Percentiles rank a stretch among this genome's conserved stretches.
Evolutionary conservation across 148 eudicot species (phyloP).

Genomic region (Spergularia bocconei): DNA sequence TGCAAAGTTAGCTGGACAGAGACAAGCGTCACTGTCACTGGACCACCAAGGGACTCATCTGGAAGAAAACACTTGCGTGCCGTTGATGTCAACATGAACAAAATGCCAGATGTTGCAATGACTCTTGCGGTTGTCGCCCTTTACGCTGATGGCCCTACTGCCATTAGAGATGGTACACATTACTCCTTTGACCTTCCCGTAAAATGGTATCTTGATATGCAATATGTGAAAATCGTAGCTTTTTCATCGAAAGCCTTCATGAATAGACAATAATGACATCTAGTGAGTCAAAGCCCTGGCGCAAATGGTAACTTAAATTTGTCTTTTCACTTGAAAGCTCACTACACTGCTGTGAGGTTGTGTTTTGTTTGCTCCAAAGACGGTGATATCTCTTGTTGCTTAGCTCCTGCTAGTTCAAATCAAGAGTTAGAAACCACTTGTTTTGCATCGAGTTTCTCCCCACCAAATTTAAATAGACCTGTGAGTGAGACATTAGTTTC

Average conservation of each 20-base stretch:
- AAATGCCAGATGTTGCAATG: conserved; percentile 99
- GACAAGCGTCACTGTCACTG: conserved; percentile 89
- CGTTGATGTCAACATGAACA: conserved; percentile 96
- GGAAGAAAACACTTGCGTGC: conserved; percentile 77
- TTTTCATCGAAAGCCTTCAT: neutral
- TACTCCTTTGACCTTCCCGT: conserved; percentile 15
- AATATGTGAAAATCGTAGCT: neutral
- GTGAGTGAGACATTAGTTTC: neutral
- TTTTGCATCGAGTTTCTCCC: conserved; percentile 12
- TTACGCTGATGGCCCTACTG: conserved; percentile 90
- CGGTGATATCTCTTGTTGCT: conserved; percentile 6
- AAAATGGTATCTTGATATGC: conserved; percentile 9
- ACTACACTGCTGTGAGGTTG: conserved; percentile 1
- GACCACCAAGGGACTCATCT: conserved; percentile 69
- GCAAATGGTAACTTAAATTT: neutral
- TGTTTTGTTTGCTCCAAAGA: neutral
- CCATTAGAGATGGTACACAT: conserved; percentile 90
- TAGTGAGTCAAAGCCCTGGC: neutral
- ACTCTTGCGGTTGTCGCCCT: conserved; percentile 97
- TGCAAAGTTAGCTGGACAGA: conserved; percentile 92
- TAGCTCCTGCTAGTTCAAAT: conserved; percentile 14
- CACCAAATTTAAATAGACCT: neutral
- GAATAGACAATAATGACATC: neutral
- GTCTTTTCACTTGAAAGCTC: conserved; percentile 1
- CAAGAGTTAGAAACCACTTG: conserved; percentile 7